Evolutionary conservation across 1,284 basidiomycete genomes (phyloP), one percentile per base, ranked within the genome.

Genomic region (Microbotryomycetes sp.): DNA sequence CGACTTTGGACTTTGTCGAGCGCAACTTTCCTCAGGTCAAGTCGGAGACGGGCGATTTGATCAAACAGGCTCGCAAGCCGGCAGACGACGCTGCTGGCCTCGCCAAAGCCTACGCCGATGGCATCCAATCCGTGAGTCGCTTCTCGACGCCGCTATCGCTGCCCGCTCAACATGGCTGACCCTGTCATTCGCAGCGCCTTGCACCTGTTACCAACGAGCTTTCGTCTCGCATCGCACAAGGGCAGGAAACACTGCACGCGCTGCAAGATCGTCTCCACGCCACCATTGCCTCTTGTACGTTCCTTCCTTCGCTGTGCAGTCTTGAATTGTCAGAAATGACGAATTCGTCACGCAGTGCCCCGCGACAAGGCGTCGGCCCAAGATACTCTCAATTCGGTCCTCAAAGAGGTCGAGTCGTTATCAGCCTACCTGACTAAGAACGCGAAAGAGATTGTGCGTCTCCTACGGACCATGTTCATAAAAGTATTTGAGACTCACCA

Each of bases 11-110:
- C 59, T 64, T 45, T 45, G 45, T 69, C 50, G 67, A 69, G 59
- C 56, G 56, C 48, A 54, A 50, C 26, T 64, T 67, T 50, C 67
- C 67, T 7, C 31, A 46, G 26, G 62, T 69, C 62, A 69, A 69
- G 56, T 24, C 41, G 16, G 64, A 66, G 35, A 65, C 64, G 15
- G 29, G 35, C 27, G 60, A 60, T 27, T 27, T 67, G 26, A 7
- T 64, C 27, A 52, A 52, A 13, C 35, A 49, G 31, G 60, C 60
- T 16, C 31, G 60, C 15, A 13, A 57, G 27, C 60, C 67, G 6
- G 65, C 65, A n/a, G 67, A 69, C 18, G 29, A 58, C 9, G 67
- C 60, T 2, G 61, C 49, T 27, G 50, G 41, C 5, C 16, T 57
- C 18, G 65, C 62, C 16, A 49, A 52, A 53, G 46, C 35, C 6